These are phyloP conservation scores for Helenozyma rhizophorensis DNA, from an alignment of 805 yeast species.

Conservation along the genomic window DNA sequence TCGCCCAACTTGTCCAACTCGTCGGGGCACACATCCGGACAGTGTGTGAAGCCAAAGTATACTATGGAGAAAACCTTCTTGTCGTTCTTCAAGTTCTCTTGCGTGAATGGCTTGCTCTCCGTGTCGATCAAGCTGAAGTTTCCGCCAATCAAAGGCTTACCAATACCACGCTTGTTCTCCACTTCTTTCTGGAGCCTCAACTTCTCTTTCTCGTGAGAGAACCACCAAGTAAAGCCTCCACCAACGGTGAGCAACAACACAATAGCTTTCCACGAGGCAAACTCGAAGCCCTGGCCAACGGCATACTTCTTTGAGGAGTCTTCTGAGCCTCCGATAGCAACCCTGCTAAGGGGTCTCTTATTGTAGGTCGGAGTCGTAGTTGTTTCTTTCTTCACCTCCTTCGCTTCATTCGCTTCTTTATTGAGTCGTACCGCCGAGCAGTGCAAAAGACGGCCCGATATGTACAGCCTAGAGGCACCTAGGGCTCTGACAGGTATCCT, in stretches of 20 bases:
- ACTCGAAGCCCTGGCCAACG: constrained; percentile 51
- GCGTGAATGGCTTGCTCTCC: constrained; percentile 70
- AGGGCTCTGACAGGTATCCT: no score
- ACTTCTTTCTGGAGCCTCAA: constrained; percentile 72
- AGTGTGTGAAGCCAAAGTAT: constrained; percentile 96
- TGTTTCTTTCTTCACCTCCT: background rate
- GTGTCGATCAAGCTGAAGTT: constrained; percentile 71
- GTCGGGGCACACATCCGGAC: constrained; percentile 99
- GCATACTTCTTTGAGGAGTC: constrained; percentile 32
- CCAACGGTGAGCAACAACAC: constrained; percentile 65
- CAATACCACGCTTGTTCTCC: constrained; percentile 81
- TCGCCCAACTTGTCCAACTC: constrained; percentile 89
- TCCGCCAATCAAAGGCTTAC: constrained; percentile 92
- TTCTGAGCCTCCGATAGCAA: constrained; percentile 64
- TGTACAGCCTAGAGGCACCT: no score
- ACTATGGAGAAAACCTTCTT: constrained; percentile 65
- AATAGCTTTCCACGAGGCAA: constrained; percentile 83
- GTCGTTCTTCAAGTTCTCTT: constrained; percentile 64
- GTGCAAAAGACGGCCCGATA: no score
- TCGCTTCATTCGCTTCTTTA: background rate
- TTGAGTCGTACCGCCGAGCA: no score
- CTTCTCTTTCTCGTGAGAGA: constrained; percentile 72
- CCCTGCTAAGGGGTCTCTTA: constrained; percentile 70
- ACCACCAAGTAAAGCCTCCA: constrained; percentile 64
- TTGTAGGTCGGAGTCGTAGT: no score